Base-by-base conservation (phyloP, 1,284 basidiomycete genomes). In the Rhodotorula sp. region DNA sequence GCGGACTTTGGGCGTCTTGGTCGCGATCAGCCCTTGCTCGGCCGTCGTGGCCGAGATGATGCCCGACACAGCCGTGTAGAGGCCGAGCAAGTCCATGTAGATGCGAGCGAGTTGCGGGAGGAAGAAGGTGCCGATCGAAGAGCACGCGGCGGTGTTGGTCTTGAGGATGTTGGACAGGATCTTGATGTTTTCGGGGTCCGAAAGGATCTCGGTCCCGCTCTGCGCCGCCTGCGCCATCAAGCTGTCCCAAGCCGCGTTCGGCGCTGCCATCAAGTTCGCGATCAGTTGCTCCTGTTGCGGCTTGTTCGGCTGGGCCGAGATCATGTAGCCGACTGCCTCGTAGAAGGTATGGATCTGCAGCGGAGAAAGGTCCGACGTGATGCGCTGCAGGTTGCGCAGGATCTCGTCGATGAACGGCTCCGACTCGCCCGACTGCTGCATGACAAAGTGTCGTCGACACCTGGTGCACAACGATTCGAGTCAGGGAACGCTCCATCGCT, bases 371-470 rank as follows among this genome's bases (percentile, higher is more conserved):
- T 99, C 96, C 62, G 94, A 89, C 6, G 96, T 99, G 79, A 97
- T 99, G 68, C 93, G 86, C 79, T 97, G 93, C 62, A 99, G 83
- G 61, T 90, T 85, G 71, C 95, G 88, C 60, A 99, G 83, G 70
- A 99, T 99, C 83, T 99, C 96, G 79, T 99, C 95, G 61, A 99
- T 91, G 82, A 99, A 99, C 1, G 96, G 96, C 80, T 99, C 96
- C 71, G 89, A 88, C 82, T 99, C 96, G 73, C 94, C 94, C 4
- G 93, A 90, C 82, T 99, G 96, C 80, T 96, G 93, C 89, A 98
- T 95, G 70, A 99, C 94, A 78, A 99, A 99, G 82, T 99, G 96
- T 66, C 95, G 87, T 60, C 95, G 87, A 80, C 96, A 99, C 67
- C 69, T 70, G 61, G 62, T 4, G 58, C 7, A 51, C 3, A 17